Base-by-base conservation (phyloP, 75 land plant genomes). In the Gnetum montanum region DNA sequence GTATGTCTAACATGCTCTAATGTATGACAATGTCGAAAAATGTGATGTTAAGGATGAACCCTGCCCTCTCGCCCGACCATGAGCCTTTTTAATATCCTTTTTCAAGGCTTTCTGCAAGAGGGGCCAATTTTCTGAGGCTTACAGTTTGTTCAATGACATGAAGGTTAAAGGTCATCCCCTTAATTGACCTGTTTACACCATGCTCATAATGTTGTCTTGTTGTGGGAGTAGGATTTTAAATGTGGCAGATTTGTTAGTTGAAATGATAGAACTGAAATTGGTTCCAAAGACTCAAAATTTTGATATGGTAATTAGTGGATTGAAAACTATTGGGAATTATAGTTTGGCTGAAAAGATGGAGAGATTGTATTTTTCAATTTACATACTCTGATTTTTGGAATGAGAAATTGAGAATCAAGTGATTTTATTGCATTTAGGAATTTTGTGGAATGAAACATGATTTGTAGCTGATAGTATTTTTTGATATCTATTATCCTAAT, bases 101-200 rank as follows among this genome's bases (percentile, higher is more conserved):
- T n/a, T n/a, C n/a, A 79, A 84, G 58, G 80, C 73, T 1, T 55
- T 88, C 46, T 69, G 72, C 51, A 74, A 60, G 67, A 51, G 28
- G n/a, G 93, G 79, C 19, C 70, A 67, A 45, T 74, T 80, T 60
- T 71, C 56, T 46, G 88, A 80, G 57, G 93, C 89, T 0, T 73
- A 77, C 34, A 53, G 72, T 29, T 81, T 88, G 45, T 88, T 84
- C 51, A 60, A 70, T 37, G 81, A 77, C 8, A 80, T 81, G 74
- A 74, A 81, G 63, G 54, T 18, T 8, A 67, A 66, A 46, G 87
- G 79, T 30, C 81, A 78, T 41, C 69, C 60, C 8, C 75, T 84
- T 1, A 78, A 84, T 46, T 52, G 79, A 38, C 86, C 86, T 8
- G 75, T 79, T 12, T 83, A 83, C 28, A 79, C 69, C 6, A 78